Evolutionary conservation across 106 monocot species (phyloP), one percentile per base, ranked within the genome.

Genomic region (Allium cepa): DNA sequence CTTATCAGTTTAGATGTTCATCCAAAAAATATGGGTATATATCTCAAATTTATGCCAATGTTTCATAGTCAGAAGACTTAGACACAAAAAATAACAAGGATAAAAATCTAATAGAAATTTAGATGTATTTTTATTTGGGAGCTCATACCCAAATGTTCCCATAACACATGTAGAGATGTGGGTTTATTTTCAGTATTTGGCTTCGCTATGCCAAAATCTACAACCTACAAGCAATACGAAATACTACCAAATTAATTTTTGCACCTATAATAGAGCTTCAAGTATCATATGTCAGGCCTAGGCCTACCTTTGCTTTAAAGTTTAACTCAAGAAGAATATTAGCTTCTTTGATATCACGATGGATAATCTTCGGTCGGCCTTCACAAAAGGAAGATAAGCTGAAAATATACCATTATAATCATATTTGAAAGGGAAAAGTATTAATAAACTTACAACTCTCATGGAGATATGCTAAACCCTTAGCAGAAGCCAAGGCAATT

Each of bases 311-410:
- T 27, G 96, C 86, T 66, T 96, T 91, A 76, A 82, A 96, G 28
- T 91, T 82, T 56, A 59, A 88, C 71, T 96, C 96, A 53, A 96
- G 83, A 47, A 96, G 88, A 72, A 96, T 88, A 73, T 96, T 96
- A 3, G 91, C 83, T 8, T 86, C 85, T 79, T 96, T 96, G 57
- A 96, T 88, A 74, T 96, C 96, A 56, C 96, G 83, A 63, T 96
- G 96, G 62, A 96, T 91, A 58, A 96, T 96, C 74, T 86, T 96
- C 60, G 96, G 96, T 75, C 84, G 76, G 55, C 96, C 96, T 96
- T 55, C 53, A 55, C 15, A 66, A 5, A 36, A 36, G 36, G 36
- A 36, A 36, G 36, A 36, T 36, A 36, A 36, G 36, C 3, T 36
- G 36, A 36, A 36, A 36, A 36, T 36, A 36, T 36, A 1, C 3